Conservation (phyloP, 345 rosid genomes). For the Salix suchowensis region DNA sequence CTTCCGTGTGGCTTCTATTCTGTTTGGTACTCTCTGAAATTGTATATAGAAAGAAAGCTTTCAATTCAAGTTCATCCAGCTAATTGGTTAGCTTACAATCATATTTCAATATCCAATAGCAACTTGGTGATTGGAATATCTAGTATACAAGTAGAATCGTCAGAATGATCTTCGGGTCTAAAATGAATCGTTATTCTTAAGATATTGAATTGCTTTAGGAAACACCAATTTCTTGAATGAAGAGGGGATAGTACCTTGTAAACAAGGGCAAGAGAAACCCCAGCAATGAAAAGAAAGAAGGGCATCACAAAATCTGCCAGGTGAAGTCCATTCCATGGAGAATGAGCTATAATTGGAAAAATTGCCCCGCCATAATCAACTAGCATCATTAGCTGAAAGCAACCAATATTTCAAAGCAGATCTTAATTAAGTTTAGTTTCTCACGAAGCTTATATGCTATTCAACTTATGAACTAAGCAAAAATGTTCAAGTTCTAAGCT, state of each 20-base stretch:
- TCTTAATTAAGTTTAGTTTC: not conserved
- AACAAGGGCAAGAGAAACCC: slow-evolving; percentile 43
- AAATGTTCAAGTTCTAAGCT: not conserved
- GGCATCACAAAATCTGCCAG: slow-evolving; percentile 54
- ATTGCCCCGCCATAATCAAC: slow-evolving; percentile 45
- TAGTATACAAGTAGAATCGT: too few species aligned
- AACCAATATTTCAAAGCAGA: not conserved
- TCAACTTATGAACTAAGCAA: not conserved
- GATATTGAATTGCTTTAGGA: not conserved
- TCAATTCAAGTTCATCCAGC: not conserved
- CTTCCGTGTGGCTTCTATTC: slow-evolving; percentile 34
- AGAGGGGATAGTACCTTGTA: slow-evolving; percentile 30
- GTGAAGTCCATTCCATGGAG: slow-evolving; percentile 44
- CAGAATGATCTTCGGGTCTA: too few species aligned
- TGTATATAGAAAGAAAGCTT: not conserved
- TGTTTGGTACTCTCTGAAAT: slow-evolving; percentile 38
- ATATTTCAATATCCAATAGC: not conserved
- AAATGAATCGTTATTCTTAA: too few species aligned
- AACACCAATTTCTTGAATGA: not conserved
- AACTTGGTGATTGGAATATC: too few species aligned
- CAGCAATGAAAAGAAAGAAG: slow-evolving; percentile 42
- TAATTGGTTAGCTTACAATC: not conserved
- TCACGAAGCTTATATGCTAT: not conserved
- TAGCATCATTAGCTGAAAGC: slow-evolving; percentile 35
- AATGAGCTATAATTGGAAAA: slow-evolving; percentile 36